Conservation (phyloP, 2,329 filamentous ascomycete genomes). For the Claviceps lovelessii region DNA sequence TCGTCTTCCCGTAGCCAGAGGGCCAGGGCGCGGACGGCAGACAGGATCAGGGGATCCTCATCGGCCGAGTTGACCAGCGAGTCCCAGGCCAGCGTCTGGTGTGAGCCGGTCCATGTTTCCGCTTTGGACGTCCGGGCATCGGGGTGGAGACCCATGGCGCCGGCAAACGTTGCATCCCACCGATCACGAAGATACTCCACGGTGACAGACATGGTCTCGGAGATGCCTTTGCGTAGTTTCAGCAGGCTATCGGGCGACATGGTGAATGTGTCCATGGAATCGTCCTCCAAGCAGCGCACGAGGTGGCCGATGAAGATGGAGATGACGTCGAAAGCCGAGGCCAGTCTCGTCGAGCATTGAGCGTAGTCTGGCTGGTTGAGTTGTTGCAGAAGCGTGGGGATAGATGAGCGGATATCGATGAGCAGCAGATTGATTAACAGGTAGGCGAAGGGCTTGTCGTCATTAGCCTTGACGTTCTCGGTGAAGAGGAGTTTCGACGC, state of each 20-base stretch:
- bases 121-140: slow-evolving; percentile 33
- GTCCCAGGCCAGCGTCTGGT: slow-evolving; percentile 44
- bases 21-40: slow-evolving; percentile 41
- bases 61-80: slow-evolving; percentile 31
- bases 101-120: slow-evolving; percentile 30
- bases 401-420: slow-evolving; percentile 49
- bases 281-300: slow-evolving; percentile 38
- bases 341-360: slow-evolving; percentile 36
- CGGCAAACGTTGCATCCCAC: slow-evolving; percentile 53
- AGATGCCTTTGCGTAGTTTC: slow-evolving; percentile 43
- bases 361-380: slow-evolving; percentile 42
- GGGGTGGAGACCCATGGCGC: slow-evolving; percentile 45
- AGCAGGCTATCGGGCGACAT: slow-evolving; percentile 46
- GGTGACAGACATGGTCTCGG: slow-evolving; percentile 47
- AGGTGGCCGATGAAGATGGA: slow-evolving; percentile 46
- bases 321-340: slow-evolving; percentile 47
- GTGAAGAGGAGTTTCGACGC: slow-evolving; percentile 39
- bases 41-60: slow-evolving; percentile 44
- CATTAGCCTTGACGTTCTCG: slow-evolving; percentile 17
- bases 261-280: slow-evolving; percentile 23
- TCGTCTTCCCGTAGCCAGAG: slow-evolving; percentile 60
- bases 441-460: slow-evolving; percentile 43
- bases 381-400: slow-evolving; percentile 43
- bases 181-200: slow-evolving; percentile 54
- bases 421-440: slow-evolving; percentile 50